phyloP scores from a whole-genome alignment of 1,284 basidiomycete genomes.

The Marasmius sp. region DNA sequence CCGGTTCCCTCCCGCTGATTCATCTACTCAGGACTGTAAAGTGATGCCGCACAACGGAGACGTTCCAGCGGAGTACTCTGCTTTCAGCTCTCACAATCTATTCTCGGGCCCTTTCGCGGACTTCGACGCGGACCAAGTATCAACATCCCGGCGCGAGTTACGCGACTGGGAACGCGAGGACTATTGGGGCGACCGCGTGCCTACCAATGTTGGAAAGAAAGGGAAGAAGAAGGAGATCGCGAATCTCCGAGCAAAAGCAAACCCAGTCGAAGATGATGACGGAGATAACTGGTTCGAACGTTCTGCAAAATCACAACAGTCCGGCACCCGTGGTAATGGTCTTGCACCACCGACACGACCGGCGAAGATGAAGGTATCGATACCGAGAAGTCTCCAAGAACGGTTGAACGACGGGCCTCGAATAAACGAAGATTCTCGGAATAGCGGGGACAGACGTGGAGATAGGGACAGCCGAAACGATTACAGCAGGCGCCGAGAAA shows the following conservation, averaged over 20 bases:
- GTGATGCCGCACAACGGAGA: conserved; percentile 49
- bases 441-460: conserved; percentile 9
- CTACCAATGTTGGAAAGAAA: conserved; percentile 63
- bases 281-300: conserved; percentile 62
- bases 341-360: conserved; percentile 12
- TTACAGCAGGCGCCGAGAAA: conserved; percentile 10
- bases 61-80: conserved; percentile 61
- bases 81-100: conserved; percentile 73
- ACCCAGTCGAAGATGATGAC: conserved; percentile 46
- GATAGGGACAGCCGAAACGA: conserved; percentile 16
- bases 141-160: conserved; percentile 22
- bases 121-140: conserved; percentile 25
- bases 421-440: neutral
- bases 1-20: conserved; percentile 1
- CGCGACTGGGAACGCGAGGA: conserved; percentile 43
- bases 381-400: conserved; percentile 1
- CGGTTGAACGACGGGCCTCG: conserved; percentile 13
- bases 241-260: conserved; percentile 42
- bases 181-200: conserved; percentile 36
- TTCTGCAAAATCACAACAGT: conserved; percentile 10
- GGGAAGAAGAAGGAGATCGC: conserved; percentile 60
- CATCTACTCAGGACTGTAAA: conserved; percentile 64
- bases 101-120: conserved; percentile 76
- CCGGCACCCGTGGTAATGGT: conserved; percentile 19
- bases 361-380: conserved; percentile 9